These are phyloP conservation scores for Epichloe elymi DNA, from an alignment of 2,329 filamentous ascomycete species.

Conservation along the genomic window DNA sequence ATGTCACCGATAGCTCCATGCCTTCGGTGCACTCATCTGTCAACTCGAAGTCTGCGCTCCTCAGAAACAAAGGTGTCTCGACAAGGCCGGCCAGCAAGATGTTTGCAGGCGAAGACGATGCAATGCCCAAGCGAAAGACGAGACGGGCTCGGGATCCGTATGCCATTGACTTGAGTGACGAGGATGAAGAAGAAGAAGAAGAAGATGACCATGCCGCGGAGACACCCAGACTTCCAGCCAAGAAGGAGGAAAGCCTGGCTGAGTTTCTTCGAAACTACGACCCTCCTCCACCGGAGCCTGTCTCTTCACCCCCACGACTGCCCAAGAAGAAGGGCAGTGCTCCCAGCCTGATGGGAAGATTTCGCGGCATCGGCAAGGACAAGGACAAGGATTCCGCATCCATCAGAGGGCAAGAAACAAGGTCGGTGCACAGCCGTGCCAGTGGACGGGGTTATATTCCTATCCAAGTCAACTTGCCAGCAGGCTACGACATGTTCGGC, in stretches of 20 bases:
- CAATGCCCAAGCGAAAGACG: slow-evolving; percentile 59
- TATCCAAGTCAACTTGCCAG: slow-evolving; percentile 37
- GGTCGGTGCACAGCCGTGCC: slow-evolving; percentile 26
- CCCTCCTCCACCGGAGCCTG: slow-evolving; percentile 47
- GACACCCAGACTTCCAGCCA: slow-evolving; percentile 23
- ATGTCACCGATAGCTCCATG: slow-evolving; percentile 43
- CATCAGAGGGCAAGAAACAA: slow-evolving; percentile 8
- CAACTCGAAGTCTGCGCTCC: slow-evolving; percentile 62
- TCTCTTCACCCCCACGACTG: slow-evolving; percentile 17
- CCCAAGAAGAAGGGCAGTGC: slow-evolving; percentile 54
- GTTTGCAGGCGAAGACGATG: slow-evolving; percentile 37
- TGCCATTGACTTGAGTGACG: slow-evolving; percentile 69
- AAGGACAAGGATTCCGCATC: slow-evolving; percentile 16
- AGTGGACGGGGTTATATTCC: slow-evolving; percentile 33
- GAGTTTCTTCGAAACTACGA: slow-evolving; percentile 61
- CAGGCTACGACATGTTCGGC: slow-evolving; percentile 30
- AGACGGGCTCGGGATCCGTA: slow-evolving; percentile 78
- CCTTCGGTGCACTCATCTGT: slow-evolving; percentile 48
- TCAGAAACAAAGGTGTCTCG: slow-evolving; percentile 28
- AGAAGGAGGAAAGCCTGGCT: slow-evolving; percentile 53
- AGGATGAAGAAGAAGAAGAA: slow-evolving; percentile 32
- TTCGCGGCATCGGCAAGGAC: slow-evolving; percentile 22
- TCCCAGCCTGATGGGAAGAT: slow-evolving; percentile 47
- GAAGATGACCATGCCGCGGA: slow-evolving; percentile 35
- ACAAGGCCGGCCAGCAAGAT: slow-evolving; percentile 17